Conservation (phyloP, 2,329 filamentous ascomycete genomes). For the Lachnellula occidentalis region DNA sequence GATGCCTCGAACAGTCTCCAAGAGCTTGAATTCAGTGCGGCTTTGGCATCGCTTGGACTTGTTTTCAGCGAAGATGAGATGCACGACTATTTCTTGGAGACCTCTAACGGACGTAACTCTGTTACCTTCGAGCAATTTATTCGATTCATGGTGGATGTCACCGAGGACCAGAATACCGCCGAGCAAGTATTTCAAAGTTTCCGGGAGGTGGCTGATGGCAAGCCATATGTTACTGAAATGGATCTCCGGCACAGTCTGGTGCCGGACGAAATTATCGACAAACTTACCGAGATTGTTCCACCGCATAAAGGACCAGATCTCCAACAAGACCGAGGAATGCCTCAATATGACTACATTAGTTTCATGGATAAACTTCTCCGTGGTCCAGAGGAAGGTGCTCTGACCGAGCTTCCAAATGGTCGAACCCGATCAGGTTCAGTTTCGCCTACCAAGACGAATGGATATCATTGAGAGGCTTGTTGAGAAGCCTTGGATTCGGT, state of each 20-base stretch:
- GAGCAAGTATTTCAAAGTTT: conserved; percentile 99
- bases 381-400: conserved; percentile 19
- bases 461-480: conserved; percentile 3
- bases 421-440: conserved; percentile 7
- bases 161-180: conserved; percentile 96
- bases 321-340: conserved; percentile 73
- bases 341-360: conserved; percentile 92
- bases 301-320: conserved; percentile 77
- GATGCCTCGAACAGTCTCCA: conserved; percentile 85
- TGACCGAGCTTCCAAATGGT: conserved; percentile 26
- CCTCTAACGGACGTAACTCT: conserved; percentile 69
- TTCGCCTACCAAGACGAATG: conserved; percentile 6
- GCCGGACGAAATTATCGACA: conserved; percentile 93
- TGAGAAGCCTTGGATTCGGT: not conserved
- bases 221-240: conserved; percentile 97
- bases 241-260: conserved; percentile 92
- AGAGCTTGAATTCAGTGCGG: conserved; percentile 93
- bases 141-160: conserved; percentile 98
- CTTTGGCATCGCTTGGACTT: conserved; percentile 86
- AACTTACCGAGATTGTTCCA: conserved; percentile 83
- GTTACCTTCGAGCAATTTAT: conserved; percentile 99
- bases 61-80: conserved; percentile 98
- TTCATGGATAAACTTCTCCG: conserved; percentile 88
- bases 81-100: conserved; percentile 89
- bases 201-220: conserved; percentile 94